Percentiles rank a stretch among this genome's conserved stretches.
Evolutionary conservation across 176 grass and related monocot species (phyloP).

Genomic region (Themeda triandra): DNA sequence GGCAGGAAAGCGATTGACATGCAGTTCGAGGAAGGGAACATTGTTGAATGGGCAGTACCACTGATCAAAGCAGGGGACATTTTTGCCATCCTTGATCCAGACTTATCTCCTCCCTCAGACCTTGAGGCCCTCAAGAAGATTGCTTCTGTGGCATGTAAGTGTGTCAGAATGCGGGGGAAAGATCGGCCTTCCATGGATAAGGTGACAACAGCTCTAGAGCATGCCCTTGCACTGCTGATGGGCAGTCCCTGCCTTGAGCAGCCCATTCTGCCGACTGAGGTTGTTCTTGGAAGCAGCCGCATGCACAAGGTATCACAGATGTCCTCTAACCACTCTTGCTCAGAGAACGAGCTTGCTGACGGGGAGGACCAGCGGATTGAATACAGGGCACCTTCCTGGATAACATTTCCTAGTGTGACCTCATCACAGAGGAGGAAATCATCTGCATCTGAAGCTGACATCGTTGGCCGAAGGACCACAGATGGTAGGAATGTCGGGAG

Average conservation of each 20-base stretch:
- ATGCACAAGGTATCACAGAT: conserved; percentile 93
- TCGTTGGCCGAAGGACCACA: conserved; percentile 62
- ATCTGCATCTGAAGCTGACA: conserved; percentile 83
- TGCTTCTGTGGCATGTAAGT: conserved; percentile 83
- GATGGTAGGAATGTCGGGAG: conserved; percentile 66
- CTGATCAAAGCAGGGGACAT: conserved; percentile 88
- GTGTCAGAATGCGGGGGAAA: conserved; percentile 94
- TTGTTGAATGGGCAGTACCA: conserved; percentile 93
- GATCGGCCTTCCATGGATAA: conserved; percentile 95
- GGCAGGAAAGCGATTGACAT: conserved; percentile 96
- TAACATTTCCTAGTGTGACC: conserved; percentile 91
- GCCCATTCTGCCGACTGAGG: conserved; percentile 89
- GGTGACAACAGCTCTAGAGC: conserved; percentile 87
- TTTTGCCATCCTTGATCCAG: conserved; percentile 70
- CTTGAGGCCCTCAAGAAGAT: conserved; percentile 94
- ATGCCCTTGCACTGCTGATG: conserved; percentile 87
- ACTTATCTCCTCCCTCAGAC: conserved; percentile 67
- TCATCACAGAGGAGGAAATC: conserved; percentile 96
- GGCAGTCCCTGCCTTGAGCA: conserved; percentile 90
- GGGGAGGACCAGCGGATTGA: conserved; percentile 73
- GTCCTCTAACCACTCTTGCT: conserved; percentile 93
- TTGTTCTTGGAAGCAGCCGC: conserved; percentile 85
- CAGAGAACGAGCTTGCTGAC: conserved; percentile 78
- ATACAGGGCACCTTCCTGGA: conserved; percentile 93
- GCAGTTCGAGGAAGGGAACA: conserved; percentile 96